phyloP scores from a whole-genome alignment of 768 basidiomycete species.

The Lactarius evosmus region DNA sequence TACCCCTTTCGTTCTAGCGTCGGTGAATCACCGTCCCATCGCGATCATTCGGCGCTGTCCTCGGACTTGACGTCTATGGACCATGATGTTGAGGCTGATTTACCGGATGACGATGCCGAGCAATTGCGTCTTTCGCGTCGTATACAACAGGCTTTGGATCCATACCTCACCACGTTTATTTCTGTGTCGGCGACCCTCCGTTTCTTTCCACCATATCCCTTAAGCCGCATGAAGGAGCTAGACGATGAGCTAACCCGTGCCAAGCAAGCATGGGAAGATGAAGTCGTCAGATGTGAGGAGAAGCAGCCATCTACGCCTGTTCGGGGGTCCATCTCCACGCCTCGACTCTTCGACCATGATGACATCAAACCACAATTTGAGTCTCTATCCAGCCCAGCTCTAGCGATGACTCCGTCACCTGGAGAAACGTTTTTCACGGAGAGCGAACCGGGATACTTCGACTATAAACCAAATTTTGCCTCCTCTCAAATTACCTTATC shows the following conservation, averaged over 20 bases:
- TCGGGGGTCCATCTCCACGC: conserved; percentile 15
- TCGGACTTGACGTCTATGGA: not conserved
- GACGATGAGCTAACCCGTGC: conserved; percentile 71
- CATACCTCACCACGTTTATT: conserved; percentile 82
- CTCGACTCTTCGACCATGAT: conserved; percentile 33
- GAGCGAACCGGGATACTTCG: conserved; percentile 42
- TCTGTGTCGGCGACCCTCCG: conserved; percentile 91
- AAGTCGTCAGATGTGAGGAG: conserved; percentile 75
- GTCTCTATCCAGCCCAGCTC: conserved; percentile 39
- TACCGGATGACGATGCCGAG: conserved; percentile 71
- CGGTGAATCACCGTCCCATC: conserved; percentile 4
- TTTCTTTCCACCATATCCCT: conserved; percentile 88
- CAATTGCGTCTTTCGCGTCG: conserved; percentile 66
- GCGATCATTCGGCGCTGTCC: not conserved
- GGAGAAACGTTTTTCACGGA: conserved; percentile 30
- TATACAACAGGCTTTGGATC: conserved; percentile 78
- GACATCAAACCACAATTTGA: conserved; percentile 72
- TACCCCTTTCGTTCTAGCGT: conserved; percentile 14
- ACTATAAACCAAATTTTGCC: conserved; percentile 35
- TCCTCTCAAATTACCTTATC: conserved; percentile 31
- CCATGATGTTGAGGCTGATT: conserved; percentile 29
- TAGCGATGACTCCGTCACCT: conserved; percentile 41
- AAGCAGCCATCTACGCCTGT: conserved; percentile 37
- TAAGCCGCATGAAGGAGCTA: conserved; percentile 83
- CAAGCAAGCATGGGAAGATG: conserved; percentile 83